Evolutionary conservation across 2,329 filamentous ascomycete species (phyloP).

Genomic region (Paecilomyces sp.): DNA sequence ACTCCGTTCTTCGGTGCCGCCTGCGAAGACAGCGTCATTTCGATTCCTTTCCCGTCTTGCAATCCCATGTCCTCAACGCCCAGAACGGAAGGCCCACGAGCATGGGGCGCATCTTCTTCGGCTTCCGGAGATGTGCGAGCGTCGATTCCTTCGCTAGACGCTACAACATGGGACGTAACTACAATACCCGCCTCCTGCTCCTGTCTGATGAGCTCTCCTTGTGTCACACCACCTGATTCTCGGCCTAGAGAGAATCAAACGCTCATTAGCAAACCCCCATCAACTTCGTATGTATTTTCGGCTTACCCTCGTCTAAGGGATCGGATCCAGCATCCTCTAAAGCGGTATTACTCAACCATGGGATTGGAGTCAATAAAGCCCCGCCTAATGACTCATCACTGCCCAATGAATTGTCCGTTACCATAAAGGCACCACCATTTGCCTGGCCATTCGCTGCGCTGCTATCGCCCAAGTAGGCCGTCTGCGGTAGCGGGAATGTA

Average conservation of each 20-base stretch:
- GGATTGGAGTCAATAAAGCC: constrained; percentile 85
- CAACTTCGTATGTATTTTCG: constrained; percentile 4
- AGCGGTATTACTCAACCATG: constrained; percentile 60
- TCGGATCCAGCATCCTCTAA: constrained; percentile 17
- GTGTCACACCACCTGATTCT: constrained; percentile 56
- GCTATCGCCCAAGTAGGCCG: constrained; percentile 6
- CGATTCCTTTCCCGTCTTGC: constrained; percentile 49
- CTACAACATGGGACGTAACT: constrained; percentile 45
- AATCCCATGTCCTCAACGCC: constrained; percentile 82
- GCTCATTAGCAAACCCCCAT: background rate
- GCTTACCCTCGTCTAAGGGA: constrained; percentile 9
- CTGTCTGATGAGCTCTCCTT: constrained; percentile 78
- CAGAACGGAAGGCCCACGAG: constrained; percentile 74
- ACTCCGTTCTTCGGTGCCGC: background rate
- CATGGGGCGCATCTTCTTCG: constrained; percentile 64
- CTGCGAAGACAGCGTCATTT: constrained; percentile 27
- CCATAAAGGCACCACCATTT: constrained; percentile 26
- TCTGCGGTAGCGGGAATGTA: constrained; percentile 65
- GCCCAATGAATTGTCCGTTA: constrained; percentile 47
- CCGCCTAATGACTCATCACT: constrained; percentile 87
- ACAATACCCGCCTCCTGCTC: constrained; percentile 78
- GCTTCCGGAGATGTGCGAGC: constrained; percentile 21
- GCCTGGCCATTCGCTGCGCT: constrained; percentile 50
- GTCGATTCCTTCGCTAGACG: constrained; percentile 13
- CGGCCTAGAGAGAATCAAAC: constrained; percentile 19